Conservation (phyloP, 2,329 filamentous ascomycete genomes). For the Juglanconis juglandina region DNA sequence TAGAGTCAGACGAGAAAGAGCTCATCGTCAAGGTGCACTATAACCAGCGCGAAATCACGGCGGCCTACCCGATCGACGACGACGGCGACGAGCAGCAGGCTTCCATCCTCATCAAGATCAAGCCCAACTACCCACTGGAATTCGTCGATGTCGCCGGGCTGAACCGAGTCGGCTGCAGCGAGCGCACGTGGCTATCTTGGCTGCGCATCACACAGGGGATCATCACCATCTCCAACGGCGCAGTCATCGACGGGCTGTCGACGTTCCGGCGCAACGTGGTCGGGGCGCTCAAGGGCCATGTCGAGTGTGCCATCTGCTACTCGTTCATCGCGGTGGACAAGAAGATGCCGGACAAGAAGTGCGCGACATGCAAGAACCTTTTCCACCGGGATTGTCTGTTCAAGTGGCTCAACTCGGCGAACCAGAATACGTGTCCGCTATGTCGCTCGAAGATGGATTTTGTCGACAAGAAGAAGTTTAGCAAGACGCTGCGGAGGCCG, state of each 20-base stretch:
- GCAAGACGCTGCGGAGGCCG: background rate
- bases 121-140: conserved; percentile 77
- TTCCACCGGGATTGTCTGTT: conserved; percentile 90
- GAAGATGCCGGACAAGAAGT: conserved; percentile 87
- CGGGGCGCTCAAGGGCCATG: conserved; percentile 86
- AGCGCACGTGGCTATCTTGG: conserved; percentile 92
- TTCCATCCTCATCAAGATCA: conserved; percentile 76
- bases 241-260: conserved; percentile 79
- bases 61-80: conserved; percentile 67
- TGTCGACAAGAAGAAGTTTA: conserved; percentile 21
- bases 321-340: conserved; percentile 86
- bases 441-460: conserved; percentile 84
- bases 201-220: conserved; percentile 83
- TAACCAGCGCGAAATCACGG: conserved; percentile 71
- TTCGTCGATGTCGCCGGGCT: conserved; percentile 72
- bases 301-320: conserved; percentile 96
- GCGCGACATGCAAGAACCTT: conserved; percentile 86
- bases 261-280: conserved; percentile 85
- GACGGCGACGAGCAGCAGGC: conserved; percentile 72
- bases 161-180: conserved; percentile 80
- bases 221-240: conserved; percentile 90
- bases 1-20: conserved; percentile 51
- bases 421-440: conserved; percentile 85
- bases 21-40: conserved; percentile 68
- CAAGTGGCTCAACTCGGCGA: conserved; percentile 96